Percentiles rank a stretch among this genome's conserved stretches.
phyloP scores from a whole-genome alignment of 345 rosid genomes.

The Psidium guajava region DNA sequence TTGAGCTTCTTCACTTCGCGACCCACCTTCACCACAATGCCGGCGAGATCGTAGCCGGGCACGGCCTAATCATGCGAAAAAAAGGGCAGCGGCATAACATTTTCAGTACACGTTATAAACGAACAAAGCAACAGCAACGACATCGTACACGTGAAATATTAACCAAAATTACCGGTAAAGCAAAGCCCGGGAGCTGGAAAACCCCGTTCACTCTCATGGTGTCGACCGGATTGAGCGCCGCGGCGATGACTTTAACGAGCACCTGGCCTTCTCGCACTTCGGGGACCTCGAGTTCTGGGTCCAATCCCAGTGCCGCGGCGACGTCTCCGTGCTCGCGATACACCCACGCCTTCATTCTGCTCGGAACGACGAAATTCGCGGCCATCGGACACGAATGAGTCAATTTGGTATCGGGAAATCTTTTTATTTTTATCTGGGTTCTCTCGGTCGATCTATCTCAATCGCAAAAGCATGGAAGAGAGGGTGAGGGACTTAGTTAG shows the following conservation, averaged over 20 bases:
- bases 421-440: neutral
- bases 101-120: neutral
- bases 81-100: neutral
- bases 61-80: slow-evolving; percentile 32
- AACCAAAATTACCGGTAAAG: slow-evolving; percentile 35
- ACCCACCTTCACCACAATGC: slow-evolving; percentile 67
- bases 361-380: slow-evolving; percentile 9
- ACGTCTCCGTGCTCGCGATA: slow-evolving; percentile 57
- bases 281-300: slow-evolving; percentile 49
- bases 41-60: slow-evolving; percentile 88
- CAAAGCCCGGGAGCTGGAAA: slow-evolving; percentile 65
- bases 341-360: slow-evolving; percentile 69
- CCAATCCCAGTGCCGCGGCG: slow-evolving; percentile 55
- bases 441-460: neutral
- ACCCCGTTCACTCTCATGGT: slow-evolving; percentile 56
- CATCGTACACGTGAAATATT: neutral
- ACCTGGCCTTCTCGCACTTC: slow-evolving; percentile 63
- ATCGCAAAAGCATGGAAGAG: neutral
- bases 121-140: neutral
- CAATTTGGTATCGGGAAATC: neutral
- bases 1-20: slow-evolving; percentile 51
- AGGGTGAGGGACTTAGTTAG: neutral
- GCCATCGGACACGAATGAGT: neutral
- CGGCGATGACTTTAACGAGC: slow-evolving; percentile 63
- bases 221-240: slow-evolving; percentile 78